Base-by-base conservation (phyloP, 345 rosid genomes). In the Trapa incisa region DNA sequence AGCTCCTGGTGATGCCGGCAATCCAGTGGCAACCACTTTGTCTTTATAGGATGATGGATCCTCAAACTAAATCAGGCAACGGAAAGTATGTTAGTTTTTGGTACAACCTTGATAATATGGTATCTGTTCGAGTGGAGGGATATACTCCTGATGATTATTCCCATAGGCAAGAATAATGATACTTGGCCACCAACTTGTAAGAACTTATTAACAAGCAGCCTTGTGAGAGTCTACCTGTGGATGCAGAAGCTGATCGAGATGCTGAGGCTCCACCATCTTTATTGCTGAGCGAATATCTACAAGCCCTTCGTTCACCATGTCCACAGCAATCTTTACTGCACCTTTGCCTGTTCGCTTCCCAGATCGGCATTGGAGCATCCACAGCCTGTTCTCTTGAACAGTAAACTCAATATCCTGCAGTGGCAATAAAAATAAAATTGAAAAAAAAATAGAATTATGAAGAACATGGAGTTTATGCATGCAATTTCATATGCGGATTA, bases 1-100 rank as follows among this genome's bases (percentile, higher is more conserved):
- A 35, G 98, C 97, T 72, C 98, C 98, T 13, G 96, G 97, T 48
- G 98, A 93, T 47, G 97, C 98, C 3, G 98, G 98, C 77, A 93
- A 83, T 36, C 98, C 98, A 3, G 63, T 82, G 9, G 96, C 92
- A 42, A 87, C 74, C 71, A 93, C 96, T 76, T 86, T 67, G 64
- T 88, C 96, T 72, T 87, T 87, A 76, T 93, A 93, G n/a, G 84
- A 82, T 67, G 92, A 73, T 57, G 89, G 86, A 72, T 88, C 78
- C 79, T 90, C 92, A 76, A 93, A 93, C 98, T 93, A 66, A 36
- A 33, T 15, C 61, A 39, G 33, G 2, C 8, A 8, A 5, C 2
- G 0, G 1, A 53, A 37, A 8, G 32, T 2, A 32, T 41, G 35
- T 64, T 13, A 38, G 2, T 17, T 14, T 14, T 1, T 3, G 43